Conservation (phyloP, 2,329 filamentous ascomycete genomes). For the Talaromyces islandicus region DNA sequence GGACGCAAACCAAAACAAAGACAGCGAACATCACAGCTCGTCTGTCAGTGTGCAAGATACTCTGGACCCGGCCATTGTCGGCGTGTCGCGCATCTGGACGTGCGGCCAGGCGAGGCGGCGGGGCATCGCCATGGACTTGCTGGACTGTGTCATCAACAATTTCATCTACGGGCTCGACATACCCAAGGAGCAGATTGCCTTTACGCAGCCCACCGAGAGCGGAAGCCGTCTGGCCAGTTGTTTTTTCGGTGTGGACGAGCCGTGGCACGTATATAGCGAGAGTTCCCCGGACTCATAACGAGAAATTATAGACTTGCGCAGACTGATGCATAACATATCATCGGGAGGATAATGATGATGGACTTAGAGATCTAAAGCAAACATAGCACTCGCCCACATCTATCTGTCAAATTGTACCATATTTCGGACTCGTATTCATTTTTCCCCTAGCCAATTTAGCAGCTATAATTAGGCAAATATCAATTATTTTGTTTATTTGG, state of each 20-base stretch:
- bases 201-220: slow-evolving; percentile 61
- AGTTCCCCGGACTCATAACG: slow-evolving; percentile 15
- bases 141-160: slow-evolving; percentile 51
- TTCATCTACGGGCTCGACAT: slow-evolving; percentile 53
- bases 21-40: slow-evolving; percentile 24
- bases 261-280: slow-evolving; percentile 56
- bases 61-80: slow-evolving; percentile 47
- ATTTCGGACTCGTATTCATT: background rate
- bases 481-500: background rate
- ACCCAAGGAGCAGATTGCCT: slow-evolving; percentile 52
- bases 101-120: slow-evolving; percentile 50
- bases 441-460: background rate
- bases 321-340: background rate
- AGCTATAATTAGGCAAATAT: background rate
- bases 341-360: background rate
- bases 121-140: slow-evolving; percentile 52
- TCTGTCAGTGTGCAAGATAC: slow-evolving; percentile 42
- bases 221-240: slow-evolving; percentile 53
- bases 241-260: slow-evolving; percentile 51
- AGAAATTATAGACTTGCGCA: background rate
- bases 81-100: slow-evolving; percentile 62
- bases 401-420: background rate
- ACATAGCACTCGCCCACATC: background rate
- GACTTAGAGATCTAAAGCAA: background rate
- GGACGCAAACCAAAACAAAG: slow-evolving; percentile 14